Evolutionary conservation across 306 rosid species (phyloP).

Genomic region (Arachis hypogaea): DNA sequence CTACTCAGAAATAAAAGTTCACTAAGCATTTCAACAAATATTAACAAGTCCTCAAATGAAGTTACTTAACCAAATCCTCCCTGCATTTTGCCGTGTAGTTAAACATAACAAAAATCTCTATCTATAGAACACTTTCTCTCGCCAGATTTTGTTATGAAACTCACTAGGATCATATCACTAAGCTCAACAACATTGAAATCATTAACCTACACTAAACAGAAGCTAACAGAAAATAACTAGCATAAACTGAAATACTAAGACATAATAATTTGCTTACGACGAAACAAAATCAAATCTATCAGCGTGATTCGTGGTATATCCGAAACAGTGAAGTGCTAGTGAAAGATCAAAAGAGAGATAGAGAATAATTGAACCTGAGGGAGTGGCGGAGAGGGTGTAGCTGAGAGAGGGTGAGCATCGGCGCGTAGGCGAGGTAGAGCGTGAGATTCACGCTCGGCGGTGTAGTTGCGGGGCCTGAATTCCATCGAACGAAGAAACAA

Average conservation of each 20-base stretch:
- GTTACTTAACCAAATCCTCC: neutral
- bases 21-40: constrained; percentile 14
- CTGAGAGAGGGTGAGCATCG: constrained; percentile 62
- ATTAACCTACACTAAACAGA: neutral
- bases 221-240: constrained; percentile 1
- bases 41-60: constrained; percentile 1
- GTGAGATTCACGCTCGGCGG: constrained; percentile 55
- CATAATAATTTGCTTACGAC: constrained; percentile 18
- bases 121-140: neutral
- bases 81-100: neutral
- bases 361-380: constrained; percentile 52
- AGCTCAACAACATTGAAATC: constrained; percentile 9
- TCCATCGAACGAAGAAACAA: constrained; percentile 54
- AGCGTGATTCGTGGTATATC: neutral
- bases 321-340: neutral
- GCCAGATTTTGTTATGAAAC: constrained; percentile 4
- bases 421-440: constrained; percentile 65
- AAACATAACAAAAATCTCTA: neutral
- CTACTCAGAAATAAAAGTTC: too few relatives aligned
- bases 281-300: constrained; percentile 10
- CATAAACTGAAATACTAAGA: neutral
- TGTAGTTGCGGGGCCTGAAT: constrained; percentile 81
- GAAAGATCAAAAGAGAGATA: neutral
- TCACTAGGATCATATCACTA: constrained; percentile 2
- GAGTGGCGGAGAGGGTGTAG: constrained; percentile 40